Evolutionary conservation across 257 asterid genomes (phyloP), one percentile per base, ranked within the genome.

Genomic region (Agastache rugosa): DNA sequence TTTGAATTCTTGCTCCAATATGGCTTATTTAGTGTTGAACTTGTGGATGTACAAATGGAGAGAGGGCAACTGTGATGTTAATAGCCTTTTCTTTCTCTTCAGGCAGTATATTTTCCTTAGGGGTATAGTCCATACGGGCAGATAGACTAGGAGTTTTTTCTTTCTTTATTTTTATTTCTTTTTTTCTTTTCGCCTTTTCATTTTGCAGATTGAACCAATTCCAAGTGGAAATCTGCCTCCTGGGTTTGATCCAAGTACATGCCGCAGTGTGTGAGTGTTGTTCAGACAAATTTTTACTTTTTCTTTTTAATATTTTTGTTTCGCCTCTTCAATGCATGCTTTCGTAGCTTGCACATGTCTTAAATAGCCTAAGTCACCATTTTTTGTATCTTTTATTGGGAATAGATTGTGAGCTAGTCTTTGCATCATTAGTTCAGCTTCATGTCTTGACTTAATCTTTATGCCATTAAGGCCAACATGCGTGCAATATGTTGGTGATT

Each of bases 161-260:
- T 78, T 77, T 74, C 73, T 67, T 76, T 81, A 22, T 84, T 79
- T 85, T 83, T 78, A 53, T 82, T 76, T 84, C 62, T 63, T 80
- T 56, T 56, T 74, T 63, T 20, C 68, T 62, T 76, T 68, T 56
- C 82, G 60, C 75, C 59, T 77, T 83, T 79, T 58, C 78, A 67
- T 84, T 84, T 83, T 90, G 96, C 98, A 95, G 99, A 89, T 93
- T 83, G 97, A 93, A 86, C 98, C 98, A 76, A 88, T 95, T 77
- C 96, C 97, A 85, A 95, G 98, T 92, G 99, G 99, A 85, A 95
- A 95, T 90, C 89, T 95, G 82, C 99, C 99, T 88, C 98, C 99
- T 82, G 97, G 99, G 79, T 95, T 95, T 85, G 98, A 95, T 88
- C 97, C 98, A 85, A 90, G 85, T 85, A 85, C 99, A 77, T 92